Conservation (phyloP, 768 basidiomycete species). For the Boletus sp. region DNA sequence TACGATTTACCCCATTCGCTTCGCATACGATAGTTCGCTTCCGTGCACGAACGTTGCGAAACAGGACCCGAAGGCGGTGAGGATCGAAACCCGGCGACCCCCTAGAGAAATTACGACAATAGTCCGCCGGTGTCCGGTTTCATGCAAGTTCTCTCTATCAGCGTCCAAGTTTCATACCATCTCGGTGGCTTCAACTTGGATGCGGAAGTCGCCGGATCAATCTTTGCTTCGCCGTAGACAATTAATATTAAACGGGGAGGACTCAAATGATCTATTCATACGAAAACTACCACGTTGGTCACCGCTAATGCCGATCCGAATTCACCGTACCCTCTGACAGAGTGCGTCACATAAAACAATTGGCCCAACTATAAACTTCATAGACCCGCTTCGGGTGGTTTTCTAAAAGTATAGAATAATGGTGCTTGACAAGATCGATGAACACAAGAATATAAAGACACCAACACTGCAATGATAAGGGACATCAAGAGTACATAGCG, state of each 20-base stretch:
- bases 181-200: background rate
- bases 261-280: background rate
- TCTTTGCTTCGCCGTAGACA: background rate
- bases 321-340: background rate
- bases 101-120: slow-evolving; percentile 5
- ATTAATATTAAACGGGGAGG: background rate
- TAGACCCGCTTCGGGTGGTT: background rate
- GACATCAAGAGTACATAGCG: slow-evolving; percentile 18
- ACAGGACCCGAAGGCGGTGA: slow-evolving; percentile 21
- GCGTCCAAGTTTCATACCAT: slow-evolving; percentile 1
- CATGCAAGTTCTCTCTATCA: slow-evolving; percentile 10
- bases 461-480: slow-evolving; percentile 6
- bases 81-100: slow-evolving; percentile 15
- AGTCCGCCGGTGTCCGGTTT: slow-evolving; percentile 9
- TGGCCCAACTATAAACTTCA: background rate
- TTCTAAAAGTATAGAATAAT: background rate
- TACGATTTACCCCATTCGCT: slow-evolving; percentile 13
- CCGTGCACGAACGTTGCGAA: slow-evolving; percentile 16
- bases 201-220: background rate
- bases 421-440: background rate
- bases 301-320: background rate
- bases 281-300: background rate
- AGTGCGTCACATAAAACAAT: background rate
- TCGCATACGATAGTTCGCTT: slow-evolving; percentile 20
- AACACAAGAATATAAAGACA: slow-evolving; percentile 8